Evolutionary conservation across 176 grass and related monocot genomes (phyloP).

Genomic region (Oryza nivara): DNA sequence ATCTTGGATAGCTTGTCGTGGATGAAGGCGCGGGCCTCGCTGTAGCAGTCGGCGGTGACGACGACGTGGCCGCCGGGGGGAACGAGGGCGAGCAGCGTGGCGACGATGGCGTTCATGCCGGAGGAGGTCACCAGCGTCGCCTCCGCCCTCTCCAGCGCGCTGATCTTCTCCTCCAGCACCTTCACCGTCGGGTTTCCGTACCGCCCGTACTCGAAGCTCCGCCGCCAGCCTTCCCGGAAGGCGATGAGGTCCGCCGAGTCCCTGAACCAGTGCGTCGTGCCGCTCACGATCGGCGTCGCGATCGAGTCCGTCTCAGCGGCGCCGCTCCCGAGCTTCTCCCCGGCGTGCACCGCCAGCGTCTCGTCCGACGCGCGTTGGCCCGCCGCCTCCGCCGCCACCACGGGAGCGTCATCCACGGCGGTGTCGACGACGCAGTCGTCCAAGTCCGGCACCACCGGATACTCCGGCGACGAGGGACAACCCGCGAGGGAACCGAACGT

Average conservation of each 20-base stretch:
- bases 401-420: background rate
- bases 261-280: constrained; percentile 82
- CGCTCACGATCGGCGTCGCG: constrained; percentile 73
- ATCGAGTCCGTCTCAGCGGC: constrained; percentile 53
- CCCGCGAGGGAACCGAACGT: background rate
- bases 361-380: constrained; percentile 52
- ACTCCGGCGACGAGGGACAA: background rate
- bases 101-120: constrained; percentile 88
- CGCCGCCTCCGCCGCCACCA: too few species aligned
- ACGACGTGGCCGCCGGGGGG: constrained; percentile 69
- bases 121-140: constrained; percentile 78
- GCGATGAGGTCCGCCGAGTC: constrained; percentile 69
- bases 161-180: constrained; percentile 82
- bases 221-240: constrained; percentile 78
- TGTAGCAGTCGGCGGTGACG: constrained; percentile 77
- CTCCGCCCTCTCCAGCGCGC: constrained; percentile 75
- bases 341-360: constrained; percentile 77
- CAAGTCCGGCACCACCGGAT: background rate
- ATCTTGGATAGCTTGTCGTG: constrained; percentile 66
- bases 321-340: constrained; percentile 63
- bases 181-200: constrained; percentile 78
- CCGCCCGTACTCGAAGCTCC: constrained; percentile 79
- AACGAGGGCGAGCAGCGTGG: constrained; percentile 62
- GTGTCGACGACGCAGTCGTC: background rate
- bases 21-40: constrained; percentile 78